Percentiles rank a stretch among this genome's conserved stretches.
These are phyloP conservation scores for Microbotryum saponariae DNA, from an alignment of 1,284 basidiomycete species.

Conservation along the genomic window DNA sequence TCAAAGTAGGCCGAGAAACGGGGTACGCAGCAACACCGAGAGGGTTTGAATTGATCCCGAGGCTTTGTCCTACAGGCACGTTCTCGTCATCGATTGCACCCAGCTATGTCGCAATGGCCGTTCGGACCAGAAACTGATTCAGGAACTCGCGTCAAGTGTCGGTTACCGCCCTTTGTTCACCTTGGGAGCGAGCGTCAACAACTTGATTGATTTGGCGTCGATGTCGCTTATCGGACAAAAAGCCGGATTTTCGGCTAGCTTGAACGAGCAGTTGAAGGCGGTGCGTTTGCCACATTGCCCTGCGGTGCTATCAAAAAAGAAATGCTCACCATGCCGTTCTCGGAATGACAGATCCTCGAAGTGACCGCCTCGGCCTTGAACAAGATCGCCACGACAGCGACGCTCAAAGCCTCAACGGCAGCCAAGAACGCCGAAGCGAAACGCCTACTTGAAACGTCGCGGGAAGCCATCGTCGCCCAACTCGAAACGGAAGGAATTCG, in stretches of 20 bases:
- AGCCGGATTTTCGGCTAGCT: slow-evolving; percentile 75
- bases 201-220: slow-evolving; percentile 82
- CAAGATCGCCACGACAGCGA: slow-evolving; percentile 23
- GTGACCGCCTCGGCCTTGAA: slow-evolving; percentile 65
- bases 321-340: not conserved
- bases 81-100: slow-evolving; percentile 71
- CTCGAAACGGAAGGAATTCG: slow-evolving; percentile 39
- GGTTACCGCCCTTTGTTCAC: slow-evolving; percentile 82
- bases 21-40: too few relatives aligned
- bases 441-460: slow-evolving; percentile 16
- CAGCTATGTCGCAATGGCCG: slow-evolving; percentile 59
- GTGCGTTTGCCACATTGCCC: slow-evolving; percentile 5
- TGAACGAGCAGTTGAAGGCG: slow-evolving; percentile 73
- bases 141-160: slow-evolving; percentile 27
- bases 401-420: not conserved
- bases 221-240: slow-evolving; percentile 93
- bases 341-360: slow-evolving; percentile 56
- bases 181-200: slow-evolving; percentile 59
- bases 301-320: not conserved
- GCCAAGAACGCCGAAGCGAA: slow-evolving; percentile 2
- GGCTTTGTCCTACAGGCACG: slow-evolving; percentile 49
- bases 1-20: not conserved
- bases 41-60: too few relatives aligned
- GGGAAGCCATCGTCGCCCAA: slow-evolving; percentile 30
- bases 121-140: slow-evolving; percentile 60